phyloP scores from a whole-genome alignment of 2,329 filamentous ascomycete species.

The Cryphonectria radicalis region DNA sequence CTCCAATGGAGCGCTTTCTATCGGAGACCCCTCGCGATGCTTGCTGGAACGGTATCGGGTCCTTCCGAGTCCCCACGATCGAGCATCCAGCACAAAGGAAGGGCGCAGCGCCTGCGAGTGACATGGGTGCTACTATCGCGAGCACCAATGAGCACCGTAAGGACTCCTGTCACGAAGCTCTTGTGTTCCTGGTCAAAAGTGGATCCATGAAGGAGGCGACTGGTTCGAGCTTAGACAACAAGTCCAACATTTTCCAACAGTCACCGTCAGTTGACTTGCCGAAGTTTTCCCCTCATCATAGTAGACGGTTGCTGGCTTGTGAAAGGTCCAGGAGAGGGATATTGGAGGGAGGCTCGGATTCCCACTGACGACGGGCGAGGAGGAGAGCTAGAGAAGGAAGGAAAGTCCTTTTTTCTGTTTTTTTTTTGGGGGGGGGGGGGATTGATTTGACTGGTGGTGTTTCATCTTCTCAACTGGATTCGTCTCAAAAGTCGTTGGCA shows the following conservation, averaged over 20 bases:
- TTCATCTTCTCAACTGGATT: not conserved
- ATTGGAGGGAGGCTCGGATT: not conserved
- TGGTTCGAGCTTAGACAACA: not conserved
- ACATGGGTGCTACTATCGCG: constrained; percentile 5
- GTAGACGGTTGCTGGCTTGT: not conserved
- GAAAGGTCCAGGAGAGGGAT: not conserved
- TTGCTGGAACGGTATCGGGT: constrained; percentile 10
- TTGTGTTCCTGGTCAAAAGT: not conserved
- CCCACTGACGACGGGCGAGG: not conserved
- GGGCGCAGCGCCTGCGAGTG: not conserved
- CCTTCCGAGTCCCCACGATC: not conserved
- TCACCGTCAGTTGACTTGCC: not conserved
- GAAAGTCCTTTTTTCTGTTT: not conserved
- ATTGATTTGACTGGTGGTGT: not conserved
- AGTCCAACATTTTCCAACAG: not conserved
- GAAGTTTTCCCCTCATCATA: not conserved
- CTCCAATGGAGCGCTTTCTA: constrained; percentile 17
- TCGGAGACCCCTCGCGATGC: not conserved
- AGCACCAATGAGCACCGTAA: not conserved
- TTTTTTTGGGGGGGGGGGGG: not conserved
- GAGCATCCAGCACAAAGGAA: not conserved
- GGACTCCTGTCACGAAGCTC: not conserved
- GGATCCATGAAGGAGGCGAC: too few species aligned
- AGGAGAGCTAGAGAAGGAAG: not conserved
- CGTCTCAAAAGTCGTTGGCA: not conserved